phyloP scores from a whole-genome alignment of 805 yeast genomes.

The Soucietia sequanensis region DNA sequence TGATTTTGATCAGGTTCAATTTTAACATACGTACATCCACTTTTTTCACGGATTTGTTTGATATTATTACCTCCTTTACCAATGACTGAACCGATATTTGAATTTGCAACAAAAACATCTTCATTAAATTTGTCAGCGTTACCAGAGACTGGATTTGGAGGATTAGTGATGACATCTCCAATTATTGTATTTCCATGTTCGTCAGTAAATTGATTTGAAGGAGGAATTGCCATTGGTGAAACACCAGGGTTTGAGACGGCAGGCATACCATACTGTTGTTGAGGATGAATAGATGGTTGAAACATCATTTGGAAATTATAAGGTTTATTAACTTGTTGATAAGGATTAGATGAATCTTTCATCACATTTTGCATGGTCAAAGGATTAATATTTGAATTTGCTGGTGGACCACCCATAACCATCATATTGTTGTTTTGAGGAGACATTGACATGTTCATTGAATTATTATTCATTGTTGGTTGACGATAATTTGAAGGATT shows the following conservation, averaged over 20 bases:
- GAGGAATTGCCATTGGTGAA: slow-evolving; percentile 21
- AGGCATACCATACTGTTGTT: slow-evolving; percentile 21
- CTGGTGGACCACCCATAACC: slow-evolving; percentile 16
- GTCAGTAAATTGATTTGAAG: slow-evolving; percentile 38
- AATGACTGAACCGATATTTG: slow-evolving; percentile 78
- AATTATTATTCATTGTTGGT: slow-evolving; percentile 11
- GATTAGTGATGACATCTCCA: slow-evolving; percentile 43
- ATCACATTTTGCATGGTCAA: slow-evolving; percentile 15
- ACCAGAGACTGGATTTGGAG: slow-evolving; percentile 31
- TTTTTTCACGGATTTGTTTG: slow-evolving; percentile 68
- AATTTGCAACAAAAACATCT: slow-evolving; percentile 73
- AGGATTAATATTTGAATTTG: slow-evolving; percentile 9
- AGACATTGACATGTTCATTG: slow-evolving; percentile 12
- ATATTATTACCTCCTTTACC: slow-evolving; percentile 86
- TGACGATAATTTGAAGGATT: slow-evolving; percentile 52
- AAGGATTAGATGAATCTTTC: slow-evolving; percentile 16
- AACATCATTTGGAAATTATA: slow-evolving; percentile 42
- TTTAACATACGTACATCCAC: slow-evolving; percentile 71
- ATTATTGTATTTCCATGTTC: slow-evolving; percentile 44
- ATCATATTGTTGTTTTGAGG: slow-evolving; percentile 18
- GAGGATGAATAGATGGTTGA: slow-evolving; percentile 36
- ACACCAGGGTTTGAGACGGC: slow-evolving; percentile 12
- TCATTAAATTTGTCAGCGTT: slow-evolving; percentile 56
- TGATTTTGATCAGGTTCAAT: slow-evolving; percentile 64
- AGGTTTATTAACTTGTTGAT: slow-evolving; percentile 16